These are phyloP conservation scores for Pseudopediastrum boryanum DNA, from an alignment of 139 green algal species.

Conservation along the genomic window DNA sequence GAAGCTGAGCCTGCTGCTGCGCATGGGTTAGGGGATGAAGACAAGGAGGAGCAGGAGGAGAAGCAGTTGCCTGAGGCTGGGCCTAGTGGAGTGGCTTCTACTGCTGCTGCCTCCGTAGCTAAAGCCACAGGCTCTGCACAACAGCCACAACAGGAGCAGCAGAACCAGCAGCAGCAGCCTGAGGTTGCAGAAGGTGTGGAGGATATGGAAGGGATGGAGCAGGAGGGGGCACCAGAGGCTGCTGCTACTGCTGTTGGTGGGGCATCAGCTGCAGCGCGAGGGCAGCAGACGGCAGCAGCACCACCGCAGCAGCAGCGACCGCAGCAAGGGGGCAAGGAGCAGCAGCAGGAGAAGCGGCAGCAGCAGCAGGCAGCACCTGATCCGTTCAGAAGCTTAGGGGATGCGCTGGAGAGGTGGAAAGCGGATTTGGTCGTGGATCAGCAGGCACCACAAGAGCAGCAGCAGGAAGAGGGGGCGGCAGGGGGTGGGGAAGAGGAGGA, in stretches of 20 bases:
- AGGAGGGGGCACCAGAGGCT: conserved; percentile 34
- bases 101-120: conserved; percentile 38
- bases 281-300: conserved; percentile 27
- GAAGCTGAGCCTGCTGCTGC: conserved; percentile 22
- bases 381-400: conserved; percentile 71
- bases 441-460: conserved; percentile 53
- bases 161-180: conserved; percentile 27
- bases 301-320: conserved; percentile 36
- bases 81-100: conserved; percentile 54
- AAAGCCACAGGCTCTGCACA: conserved; percentile 28
- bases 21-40: conserved; percentile 26
- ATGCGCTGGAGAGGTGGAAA: conserved; percentile 81
- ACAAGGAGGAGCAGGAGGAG: conserved; percentile 26
- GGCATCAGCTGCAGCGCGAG: conserved; percentile 17
- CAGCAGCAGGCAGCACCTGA: conserved; percentile 65
- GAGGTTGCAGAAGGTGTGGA: conserved; percentile 19
- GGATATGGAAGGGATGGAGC: conserved; percentile 24
- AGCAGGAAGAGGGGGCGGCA: conserved; percentile 37
- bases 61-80: conserved; percentile 55
- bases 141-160: conserved; percentile 31
- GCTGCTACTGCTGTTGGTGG: conserved; percentile 27
- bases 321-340: conserved; percentile 33
- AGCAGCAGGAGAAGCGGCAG: conserved; percentile 22
- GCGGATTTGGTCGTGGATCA: conserved; percentile 67
- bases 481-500: conserved; percentile 32